phyloP scores from a whole-genome alignment of 2,329 filamentous ascomycete species.

The Bipolaris bicolor region DNA sequence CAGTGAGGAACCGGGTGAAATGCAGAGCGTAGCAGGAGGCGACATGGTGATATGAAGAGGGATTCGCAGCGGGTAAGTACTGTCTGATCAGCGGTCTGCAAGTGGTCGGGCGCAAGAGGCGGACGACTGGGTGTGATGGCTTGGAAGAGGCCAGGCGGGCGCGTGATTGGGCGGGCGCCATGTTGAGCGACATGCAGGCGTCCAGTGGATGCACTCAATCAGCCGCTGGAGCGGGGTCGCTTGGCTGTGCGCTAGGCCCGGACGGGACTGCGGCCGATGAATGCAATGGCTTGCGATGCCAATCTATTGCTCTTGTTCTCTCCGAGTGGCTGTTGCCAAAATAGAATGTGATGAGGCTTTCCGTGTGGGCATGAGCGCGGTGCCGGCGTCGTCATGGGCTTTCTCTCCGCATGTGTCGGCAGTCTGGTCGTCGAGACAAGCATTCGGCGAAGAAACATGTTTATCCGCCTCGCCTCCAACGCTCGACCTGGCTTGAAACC shows the following conservation, averaged over 20 bases:
- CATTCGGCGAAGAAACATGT: constrained; percentile 21
- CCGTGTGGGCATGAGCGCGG: background rate
- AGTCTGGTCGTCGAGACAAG: background rate
- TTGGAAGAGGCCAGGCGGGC: constrained; percentile 16
- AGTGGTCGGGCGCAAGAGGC: constrained; percentile 31
- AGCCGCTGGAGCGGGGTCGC: constrained; percentile 45
- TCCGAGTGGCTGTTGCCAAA: constrained; percentile 8
- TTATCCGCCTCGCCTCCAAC: constrained; percentile 7
- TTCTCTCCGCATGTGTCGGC: too few species aligned
- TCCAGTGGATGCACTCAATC: constrained; percentile 39
- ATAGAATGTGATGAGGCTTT: background rate
- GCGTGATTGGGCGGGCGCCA: constrained; percentile 41
- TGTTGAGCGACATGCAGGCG: constrained; percentile 33
- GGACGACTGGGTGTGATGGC: constrained; percentile 33
- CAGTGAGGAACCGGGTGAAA: constrained; percentile 31
- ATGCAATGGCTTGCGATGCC: constrained; percentile 10
- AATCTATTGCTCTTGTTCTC: background rate
- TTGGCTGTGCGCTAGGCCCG: constrained; percentile 17
- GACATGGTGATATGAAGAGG: constrained; percentile 34
- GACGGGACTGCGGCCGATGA: constrained; percentile 11
- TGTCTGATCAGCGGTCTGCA: constrained; percentile 32
- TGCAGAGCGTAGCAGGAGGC: constrained; percentile 33
- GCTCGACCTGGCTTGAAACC: background rate
- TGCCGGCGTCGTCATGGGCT: background rate
- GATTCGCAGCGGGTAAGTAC: constrained; percentile 29